Percentiles rank a stretch among this genome's conserved stretches.
Conservation (phyloP, 2,329 filamentous ascomycete species). For the Mycosphaerella arachidis region DNA sequence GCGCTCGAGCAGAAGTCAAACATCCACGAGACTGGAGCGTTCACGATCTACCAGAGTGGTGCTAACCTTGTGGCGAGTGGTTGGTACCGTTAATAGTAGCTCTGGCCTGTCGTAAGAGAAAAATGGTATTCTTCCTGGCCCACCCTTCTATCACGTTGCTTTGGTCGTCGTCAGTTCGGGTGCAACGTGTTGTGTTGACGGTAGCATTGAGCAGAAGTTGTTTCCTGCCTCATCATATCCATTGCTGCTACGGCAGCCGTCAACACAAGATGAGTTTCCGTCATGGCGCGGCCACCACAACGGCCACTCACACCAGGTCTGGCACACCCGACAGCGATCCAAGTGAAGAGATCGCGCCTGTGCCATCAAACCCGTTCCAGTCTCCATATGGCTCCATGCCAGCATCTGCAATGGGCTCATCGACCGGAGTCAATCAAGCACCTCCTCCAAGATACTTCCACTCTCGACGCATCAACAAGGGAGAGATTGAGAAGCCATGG, state of each 20-base stretch:
- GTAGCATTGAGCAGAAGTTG: not conserved
- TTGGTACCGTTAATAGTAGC: not conserved
- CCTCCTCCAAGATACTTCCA: conserved; percentile 57
- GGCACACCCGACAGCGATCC: conserved; percentile 36
- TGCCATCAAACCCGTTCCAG: conserved; percentile 33
- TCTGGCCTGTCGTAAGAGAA: not conserved
- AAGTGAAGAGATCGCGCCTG: conserved; percentile 24
- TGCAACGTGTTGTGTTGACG: not conserved
- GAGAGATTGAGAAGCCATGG: conserved; percentile 73
- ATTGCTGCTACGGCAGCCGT: not conserved
- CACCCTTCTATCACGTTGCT: not conserved
- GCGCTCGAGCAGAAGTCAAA: not conserved
- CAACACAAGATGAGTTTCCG: conserved; percentile 24
- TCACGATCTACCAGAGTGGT: not conserved
- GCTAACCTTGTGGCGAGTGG: not conserved
- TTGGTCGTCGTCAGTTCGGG: not conserved
- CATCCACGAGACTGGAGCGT: not conserved
- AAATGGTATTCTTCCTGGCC: not conserved
- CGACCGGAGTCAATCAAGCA: conserved; percentile 35
- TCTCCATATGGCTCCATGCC: conserved; percentile 43
- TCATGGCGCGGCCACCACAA: conserved; percentile 28
- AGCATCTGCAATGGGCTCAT: conserved; percentile 40
- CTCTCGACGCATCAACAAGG: conserved; percentile 67
- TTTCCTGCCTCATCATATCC: not conserved
- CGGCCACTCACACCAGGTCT: conserved; percentile 34